Base-by-base conservation (phyloP, 257 asterid genomes). In the Solanum virginianum region DNA sequence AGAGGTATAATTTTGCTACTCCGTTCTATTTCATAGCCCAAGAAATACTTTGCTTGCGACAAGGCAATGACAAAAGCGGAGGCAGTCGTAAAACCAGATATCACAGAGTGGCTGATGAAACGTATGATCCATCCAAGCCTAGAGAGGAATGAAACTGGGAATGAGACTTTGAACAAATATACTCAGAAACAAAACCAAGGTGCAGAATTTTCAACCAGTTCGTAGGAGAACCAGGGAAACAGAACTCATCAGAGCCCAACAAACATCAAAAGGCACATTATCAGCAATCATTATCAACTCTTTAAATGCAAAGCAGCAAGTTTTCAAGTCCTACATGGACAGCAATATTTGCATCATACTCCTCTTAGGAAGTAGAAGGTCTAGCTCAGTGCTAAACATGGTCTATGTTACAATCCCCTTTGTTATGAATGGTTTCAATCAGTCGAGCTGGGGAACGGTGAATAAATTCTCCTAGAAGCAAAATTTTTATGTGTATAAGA, bases 51-150 rank as follows among this genome's bases (percentile, higher is more conserved):
- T 80, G 94, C 97, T 93, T 97, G 97, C 86, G 99, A 97, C 91
- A 97, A 89, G 88, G 92, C 98, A 91, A 97, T 97, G 62, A 95
- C 98, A 92, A 97, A 90, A 86, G 99, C 99, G 86, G 99, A 97
- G 87, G 99, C 98, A 18, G 99, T 97, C 60, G 99, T 97, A 89
- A 97, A 97, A 89, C 98, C 99, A 92, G 99, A 97, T 90, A 97
- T 97, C 92, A 97, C 99, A 60, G 99, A 95, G 91, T 94, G 99
- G 88, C 99, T 97, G 92, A 97, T 95, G 93, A 97, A 97, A 63
- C 99, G 98, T 85, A 97, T 88, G 85, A 97, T 93, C 99, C 99
- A 97, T 84, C 99, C 99, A 87, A 97, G 99, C 97, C 99, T 97
- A 86, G 86, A 86, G 87, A 65, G 55, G 72, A 79, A 80, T 88